Evolutionary conservation across 306 rosid genomes (phyloP).

Genomic region (Cucurbita moschata): DNA sequence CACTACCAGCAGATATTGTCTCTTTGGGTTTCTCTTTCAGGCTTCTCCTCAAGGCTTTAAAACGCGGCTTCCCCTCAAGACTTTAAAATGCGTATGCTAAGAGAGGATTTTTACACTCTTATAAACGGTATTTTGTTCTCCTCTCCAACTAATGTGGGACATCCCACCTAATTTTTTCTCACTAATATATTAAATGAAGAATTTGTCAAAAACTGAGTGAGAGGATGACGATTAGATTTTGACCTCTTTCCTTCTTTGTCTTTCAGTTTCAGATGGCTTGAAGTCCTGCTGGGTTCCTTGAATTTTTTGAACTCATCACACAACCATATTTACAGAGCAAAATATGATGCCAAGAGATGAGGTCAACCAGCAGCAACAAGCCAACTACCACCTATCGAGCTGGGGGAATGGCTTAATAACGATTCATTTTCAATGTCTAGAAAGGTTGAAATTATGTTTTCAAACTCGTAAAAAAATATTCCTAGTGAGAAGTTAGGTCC

Average conservation of each 20-base stretch:
- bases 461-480: too few species aligned
- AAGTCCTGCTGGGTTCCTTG: background rate
- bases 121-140: too few species aligned
- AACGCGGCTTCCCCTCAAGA: too few species aligned
- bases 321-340: background rate
- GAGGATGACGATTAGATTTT: background rate
- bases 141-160: too few species aligned
- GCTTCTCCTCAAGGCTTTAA: too few species aligned
- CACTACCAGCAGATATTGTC: too few species aligned
- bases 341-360: background rate
- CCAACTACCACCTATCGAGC: background rate
- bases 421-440: background rate
- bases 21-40: too few species aligned
- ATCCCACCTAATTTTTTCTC: background rate
- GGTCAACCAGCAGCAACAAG: background rate
- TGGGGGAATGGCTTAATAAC: background rate
- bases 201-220: background rate
- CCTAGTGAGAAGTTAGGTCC: background rate
- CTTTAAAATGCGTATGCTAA: too few species aligned
- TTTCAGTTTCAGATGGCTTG: background rate
- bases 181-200: background rate
- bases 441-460: background rate
- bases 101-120: too few species aligned
- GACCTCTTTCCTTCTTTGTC: background rate
- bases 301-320: background rate